A percentile compares a stretch with the other conserved stretches of the same genome.
Conservation (phyloP, 2,329 filamentous ascomycete genomes). For the Colletotrichum theobromicola region DNA sequence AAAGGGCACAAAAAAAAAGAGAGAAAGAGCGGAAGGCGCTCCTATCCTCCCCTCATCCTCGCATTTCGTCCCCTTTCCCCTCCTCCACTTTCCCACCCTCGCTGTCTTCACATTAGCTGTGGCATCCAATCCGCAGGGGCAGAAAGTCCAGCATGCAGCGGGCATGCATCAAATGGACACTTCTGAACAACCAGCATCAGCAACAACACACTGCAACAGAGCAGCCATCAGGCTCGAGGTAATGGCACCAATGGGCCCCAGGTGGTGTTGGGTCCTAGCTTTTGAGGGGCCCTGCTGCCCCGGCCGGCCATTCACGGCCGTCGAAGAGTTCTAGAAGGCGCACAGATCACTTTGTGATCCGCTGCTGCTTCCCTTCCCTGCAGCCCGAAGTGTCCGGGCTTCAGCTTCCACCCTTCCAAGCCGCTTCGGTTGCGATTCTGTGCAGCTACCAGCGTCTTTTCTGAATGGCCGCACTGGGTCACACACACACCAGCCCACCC, state of each 20-base stretch:
- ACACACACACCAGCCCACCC: neutral
- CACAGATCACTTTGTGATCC: constrained; percentile 14
- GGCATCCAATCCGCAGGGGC: neutral
- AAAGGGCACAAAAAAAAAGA: neutral
- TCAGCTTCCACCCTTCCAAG: constrained; percentile 25
- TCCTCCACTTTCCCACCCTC: neutral
- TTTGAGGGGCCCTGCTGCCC: constrained; percentile 19
- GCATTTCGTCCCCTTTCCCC: neutral
- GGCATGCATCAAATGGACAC: neutral
- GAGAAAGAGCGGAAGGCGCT: neutral
- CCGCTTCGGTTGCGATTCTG: constrained; percentile 24
- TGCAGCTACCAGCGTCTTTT: constrained; percentile 14
- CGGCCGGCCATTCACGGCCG: constrained; percentile 20
- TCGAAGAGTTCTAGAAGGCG: constrained; percentile 28
- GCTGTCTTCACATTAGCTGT: neutral
- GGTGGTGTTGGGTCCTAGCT: constrained; percentile 14
- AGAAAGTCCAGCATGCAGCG: neutral
- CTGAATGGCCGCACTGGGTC: constrained; percentile 4
- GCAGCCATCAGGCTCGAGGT: neutral
- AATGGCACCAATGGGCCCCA: neutral
- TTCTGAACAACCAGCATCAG: neutral
- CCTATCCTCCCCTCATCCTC: neutral
- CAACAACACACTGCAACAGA: neutral
- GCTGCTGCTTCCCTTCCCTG: constrained; percentile 11
- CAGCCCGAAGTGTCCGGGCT: constrained; percentile 23